Evolutionary conservation across 768 basidiomycete genomes (phyloP).

Genomic region (Xerocomellus intermedius): DNA sequence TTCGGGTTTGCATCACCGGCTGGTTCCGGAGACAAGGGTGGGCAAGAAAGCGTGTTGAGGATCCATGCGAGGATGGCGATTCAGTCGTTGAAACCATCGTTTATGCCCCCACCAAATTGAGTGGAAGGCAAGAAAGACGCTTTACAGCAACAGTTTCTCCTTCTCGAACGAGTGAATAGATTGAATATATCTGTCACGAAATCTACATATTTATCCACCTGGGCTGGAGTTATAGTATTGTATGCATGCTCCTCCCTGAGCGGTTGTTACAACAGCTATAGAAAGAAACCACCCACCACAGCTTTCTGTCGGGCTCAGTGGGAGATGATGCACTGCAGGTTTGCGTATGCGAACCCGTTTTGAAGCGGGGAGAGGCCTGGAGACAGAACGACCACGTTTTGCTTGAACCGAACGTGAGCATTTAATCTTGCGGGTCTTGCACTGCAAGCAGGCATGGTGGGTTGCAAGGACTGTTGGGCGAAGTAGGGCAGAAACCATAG

Average conservation of each 20-base stretch:
- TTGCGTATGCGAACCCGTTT: not conserved
- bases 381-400: not conserved
- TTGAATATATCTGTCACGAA: not conserved
- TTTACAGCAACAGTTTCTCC: not conserved
- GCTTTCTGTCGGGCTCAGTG: no score
- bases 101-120: conserved; percentile 23
- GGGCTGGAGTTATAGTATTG: no score
- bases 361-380: not conserved
- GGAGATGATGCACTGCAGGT: not conserved
- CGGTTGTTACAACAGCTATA: not conserved
- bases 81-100: conserved; percentile 26
- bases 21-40: conserved; percentile 4
- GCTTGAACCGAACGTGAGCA: not conserved
- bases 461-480: not conserved
- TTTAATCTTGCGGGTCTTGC: not conserved
- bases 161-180: not conserved
- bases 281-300: not conserved
- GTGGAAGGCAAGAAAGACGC: not conserved
- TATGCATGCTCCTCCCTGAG: not conserved
- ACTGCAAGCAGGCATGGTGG: not conserved
- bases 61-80: conserved; percentile 26
- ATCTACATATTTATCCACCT: not conserved
- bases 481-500: no score
- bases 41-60: conserved; percentile 26
- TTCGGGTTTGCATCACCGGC: conserved; percentile 34